A percentile compares a stretch with the other conserved stretches of the same genome.
phyloP scores from a whole-genome alignment of 352 stramenopile genomes.

The Phytophthora kernoviae region DNA sequence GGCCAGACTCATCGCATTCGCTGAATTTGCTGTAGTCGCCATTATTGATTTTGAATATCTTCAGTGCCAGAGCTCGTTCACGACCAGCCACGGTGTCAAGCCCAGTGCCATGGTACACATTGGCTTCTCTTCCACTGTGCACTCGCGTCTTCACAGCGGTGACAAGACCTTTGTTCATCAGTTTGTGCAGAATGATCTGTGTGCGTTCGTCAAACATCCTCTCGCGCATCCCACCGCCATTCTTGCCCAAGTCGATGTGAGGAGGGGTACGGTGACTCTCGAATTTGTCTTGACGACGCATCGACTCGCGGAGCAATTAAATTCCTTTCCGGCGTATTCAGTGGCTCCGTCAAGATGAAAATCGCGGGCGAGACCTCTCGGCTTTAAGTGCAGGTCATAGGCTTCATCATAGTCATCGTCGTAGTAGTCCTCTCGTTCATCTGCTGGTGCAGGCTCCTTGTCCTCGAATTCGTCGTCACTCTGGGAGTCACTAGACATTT shows the following conservation, averaged over 20 bases:
- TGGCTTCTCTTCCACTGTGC: constrained; percentile 50
- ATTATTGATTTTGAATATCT: constrained; percentile 76
- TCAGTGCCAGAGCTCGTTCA: constrained; percentile 44
- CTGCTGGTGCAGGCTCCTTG: constrained; percentile 3
- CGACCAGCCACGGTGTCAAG: constrained; percentile 20
- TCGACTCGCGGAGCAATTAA: constrained; percentile 38
- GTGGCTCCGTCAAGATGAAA: too few species aligned
- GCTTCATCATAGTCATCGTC: constrained; percentile 23
- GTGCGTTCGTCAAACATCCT: constrained; percentile 61
- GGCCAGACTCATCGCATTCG: constrained; percentile 53
- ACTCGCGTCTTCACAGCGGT: constrained; percentile 47
- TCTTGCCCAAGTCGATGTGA: constrained; percentile 29
- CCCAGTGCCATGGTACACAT: constrained; percentile 58
- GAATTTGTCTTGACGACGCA: constrained; percentile 41
- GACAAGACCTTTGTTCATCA: constrained; percentile 46
- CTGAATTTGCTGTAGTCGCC: constrained; percentile 54
- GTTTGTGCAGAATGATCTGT: constrained; percentile 48
- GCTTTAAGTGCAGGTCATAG: too few species aligned
- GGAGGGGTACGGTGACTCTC: constrained; percentile 20
- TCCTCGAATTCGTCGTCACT: constrained; percentile 21
- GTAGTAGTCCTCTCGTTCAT: constrained; percentile 27
- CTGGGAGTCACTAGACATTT: not conserved
- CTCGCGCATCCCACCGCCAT: constrained; percentile 40
- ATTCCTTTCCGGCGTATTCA: constrained; percentile 8
- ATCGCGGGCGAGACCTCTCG: too few species aligned